A percentile compares a stretch with the other conserved stretches of the same genome.
Evolutionary conservation across 2,329 filamentous ascomycete genomes (phyloP).

Genomic region (Scytalidium lignicola): DNA sequence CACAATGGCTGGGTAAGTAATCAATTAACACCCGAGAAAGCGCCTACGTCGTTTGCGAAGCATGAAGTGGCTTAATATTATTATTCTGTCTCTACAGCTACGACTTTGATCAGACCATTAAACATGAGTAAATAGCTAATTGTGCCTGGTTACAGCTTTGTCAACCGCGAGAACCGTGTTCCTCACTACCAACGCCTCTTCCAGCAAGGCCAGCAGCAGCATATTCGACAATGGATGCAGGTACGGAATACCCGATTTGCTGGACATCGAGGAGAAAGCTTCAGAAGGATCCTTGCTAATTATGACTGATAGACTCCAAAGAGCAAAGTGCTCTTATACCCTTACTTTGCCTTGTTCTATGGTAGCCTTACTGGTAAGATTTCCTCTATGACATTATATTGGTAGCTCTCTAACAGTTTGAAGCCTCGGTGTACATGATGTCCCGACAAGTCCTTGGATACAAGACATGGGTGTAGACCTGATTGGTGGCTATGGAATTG

Average conservation of each 20-base stretch:
- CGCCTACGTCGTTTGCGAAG: not conserved
- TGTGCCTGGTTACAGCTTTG: conserved; percentile 30
- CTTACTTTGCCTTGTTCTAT: conserved; percentile 63
- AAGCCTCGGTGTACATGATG: conserved; percentile 62
- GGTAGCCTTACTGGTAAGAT: conserved; percentile 57
- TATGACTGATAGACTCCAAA: conserved; percentile 48
- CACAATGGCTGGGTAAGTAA: conserved; percentile 28
- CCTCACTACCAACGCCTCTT: conserved; percentile 70
- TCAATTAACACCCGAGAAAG: conserved; percentile 2
- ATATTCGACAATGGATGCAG: conserved; percentile 71
- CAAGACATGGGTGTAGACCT: conserved; percentile 63
- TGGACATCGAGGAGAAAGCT: not conserved
- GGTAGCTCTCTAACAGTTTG: not conserved
- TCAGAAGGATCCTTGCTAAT: conserved; percentile 7
- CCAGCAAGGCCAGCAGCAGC: conserved; percentile 65
- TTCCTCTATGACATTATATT: not conserved
- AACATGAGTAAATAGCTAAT: conserved; percentile 15
- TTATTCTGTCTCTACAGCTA: not conserved
- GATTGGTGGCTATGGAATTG: not conserved
- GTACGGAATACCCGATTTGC: conserved; percentile 44
- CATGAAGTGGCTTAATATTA: conserved; percentile 3
- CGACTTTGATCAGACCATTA: not conserved
- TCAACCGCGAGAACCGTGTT: conserved; percentile 74
- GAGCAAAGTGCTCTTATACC: conserved; percentile 60
- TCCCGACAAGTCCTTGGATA: conserved; percentile 68